Evolutionary conservation across 31 red algal genomes (phyloP), one percentile per base, ranked within the genome.

Genomic region (Odonthalia washingtoniensis): DNA sequence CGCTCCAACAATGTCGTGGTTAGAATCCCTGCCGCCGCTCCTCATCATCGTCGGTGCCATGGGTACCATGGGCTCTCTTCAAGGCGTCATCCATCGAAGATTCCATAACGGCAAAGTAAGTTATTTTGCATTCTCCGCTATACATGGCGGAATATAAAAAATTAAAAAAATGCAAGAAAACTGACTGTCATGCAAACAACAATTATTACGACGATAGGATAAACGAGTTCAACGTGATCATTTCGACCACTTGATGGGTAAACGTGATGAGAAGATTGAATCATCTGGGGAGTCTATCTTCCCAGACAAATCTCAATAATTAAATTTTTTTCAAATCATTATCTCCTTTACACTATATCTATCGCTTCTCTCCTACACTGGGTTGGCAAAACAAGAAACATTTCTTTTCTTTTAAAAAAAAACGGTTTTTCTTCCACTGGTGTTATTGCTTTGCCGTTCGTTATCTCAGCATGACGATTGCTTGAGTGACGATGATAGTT

Each of bases 11-110:
- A 93, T 93, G 90, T 69, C 90, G 14, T 93, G 90, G 90, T 77
- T 87, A 60, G 90, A 93, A 67, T 73, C 90, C 81, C 57, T 93
- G 32, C 90, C 90, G 36, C 90, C 90, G 33, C 77, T 93, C 33
- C 68, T 93, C 26, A 93, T 93, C 69, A 93, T 93, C 77, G 87
- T 83, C 16, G 75, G 46, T 3, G 90, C 90, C 3, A 24, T 93
- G 6, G 90, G 75, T 18, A 75, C 77, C 57, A 93, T 93, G 90
- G 90, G 90, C 38, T 87, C 83, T 62, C 70, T 93, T 37, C 90
- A 81, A 28, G 90, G 63, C 24, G 38, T 81, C 3, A 83, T 87
- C 41, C 90, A 93, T 53, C 87, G 87, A 46, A 40, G 70, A 41
- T 90, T 90, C 34, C 49, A 90, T 42, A 53, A 90, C 46, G 87